These are phyloP conservation scores for Stemphylium lycopersici DNA, from an alignment of 2,329 filamentous ascomycete species.

Conservation along the genomic window DNA sequence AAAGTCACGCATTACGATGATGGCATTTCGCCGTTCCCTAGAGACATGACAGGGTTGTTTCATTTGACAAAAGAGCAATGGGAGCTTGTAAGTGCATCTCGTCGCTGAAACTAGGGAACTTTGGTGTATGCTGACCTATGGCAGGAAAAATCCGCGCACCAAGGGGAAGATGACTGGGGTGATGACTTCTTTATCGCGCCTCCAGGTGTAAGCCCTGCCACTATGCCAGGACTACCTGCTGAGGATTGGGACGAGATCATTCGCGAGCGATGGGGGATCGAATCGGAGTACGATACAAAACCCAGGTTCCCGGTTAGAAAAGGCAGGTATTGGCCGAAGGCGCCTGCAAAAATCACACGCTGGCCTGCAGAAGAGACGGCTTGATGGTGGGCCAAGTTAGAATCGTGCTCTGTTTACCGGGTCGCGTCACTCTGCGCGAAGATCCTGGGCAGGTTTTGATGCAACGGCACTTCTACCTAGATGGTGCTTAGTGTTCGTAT, in stretches of 20 bases:
- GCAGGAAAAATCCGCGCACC: conserved; percentile 11
- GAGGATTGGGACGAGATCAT: background rate
- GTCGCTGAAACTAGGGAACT: no score
- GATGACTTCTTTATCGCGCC: background rate
- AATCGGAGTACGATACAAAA: background rate
- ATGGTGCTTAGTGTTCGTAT: no score
- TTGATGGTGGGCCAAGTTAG: no score
- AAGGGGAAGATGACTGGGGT: background rate
- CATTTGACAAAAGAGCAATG: conserved; percentile 25
- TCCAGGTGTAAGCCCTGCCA: background rate
- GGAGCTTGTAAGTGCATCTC: conserved; percentile 20
- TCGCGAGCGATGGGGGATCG: conserved; percentile 21
- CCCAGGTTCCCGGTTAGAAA: conserved; percentile 4
- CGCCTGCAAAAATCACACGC: background rate
- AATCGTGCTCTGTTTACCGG: no score
- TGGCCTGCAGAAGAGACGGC: no score
- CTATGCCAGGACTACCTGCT: background rate
- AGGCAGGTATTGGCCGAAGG: conserved; percentile 18
- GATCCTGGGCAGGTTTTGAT: no score
- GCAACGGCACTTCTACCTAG: no score
- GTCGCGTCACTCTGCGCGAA: no score
- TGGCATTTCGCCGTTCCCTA: conserved; percentile 19
- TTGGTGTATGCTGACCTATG: background rate
- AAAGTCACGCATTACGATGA: conserved; percentile 29
- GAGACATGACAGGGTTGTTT: conserved; percentile 20